Conservation (phyloP, 768 basidiomycete species). For the Phallus indusiatus region DNA sequence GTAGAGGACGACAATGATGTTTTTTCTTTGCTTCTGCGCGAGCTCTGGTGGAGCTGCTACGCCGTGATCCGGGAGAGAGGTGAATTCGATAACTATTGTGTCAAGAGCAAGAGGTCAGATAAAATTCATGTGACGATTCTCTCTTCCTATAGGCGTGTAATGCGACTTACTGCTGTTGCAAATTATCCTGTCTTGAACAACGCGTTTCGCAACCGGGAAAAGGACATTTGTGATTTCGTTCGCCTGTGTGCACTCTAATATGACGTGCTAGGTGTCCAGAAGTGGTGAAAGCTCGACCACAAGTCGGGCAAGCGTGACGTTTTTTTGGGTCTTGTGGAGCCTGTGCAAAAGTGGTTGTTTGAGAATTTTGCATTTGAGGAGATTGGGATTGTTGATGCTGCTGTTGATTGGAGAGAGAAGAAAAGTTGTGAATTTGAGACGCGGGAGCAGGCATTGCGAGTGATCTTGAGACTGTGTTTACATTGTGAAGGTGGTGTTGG, state of each 20-base stretch:
- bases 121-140: no score
- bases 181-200: conserved; percentile 84
- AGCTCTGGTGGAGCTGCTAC: conserved; percentile 45
- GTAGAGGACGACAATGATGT: conserved; percentile 3
- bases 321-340: conserved; percentile 1
- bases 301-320: conserved; percentile 55
- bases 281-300: conserved; percentile 76
- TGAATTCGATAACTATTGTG: conserved; percentile 72
- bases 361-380: no score
- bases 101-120: no score
- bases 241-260: conserved; percentile 84
- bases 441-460: background rate
- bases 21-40: conserved; percentile 29
- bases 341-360: background rate
- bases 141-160: no score
- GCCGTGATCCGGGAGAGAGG: conserved; percentile 67
- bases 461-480: no score
- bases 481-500: background rate
- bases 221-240: conserved; percentile 86
- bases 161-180: conserved; percentile 49
- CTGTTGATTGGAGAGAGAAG: background rate
- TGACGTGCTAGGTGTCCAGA: conserved; percentile 85
- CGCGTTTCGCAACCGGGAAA: conserved; percentile 93
- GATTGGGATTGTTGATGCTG: background rate
- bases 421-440: background rate